Base-by-base conservation (phyloP, 2,329 filamentous ascomycete genomes). In the Alternaria sp. region DNA sequence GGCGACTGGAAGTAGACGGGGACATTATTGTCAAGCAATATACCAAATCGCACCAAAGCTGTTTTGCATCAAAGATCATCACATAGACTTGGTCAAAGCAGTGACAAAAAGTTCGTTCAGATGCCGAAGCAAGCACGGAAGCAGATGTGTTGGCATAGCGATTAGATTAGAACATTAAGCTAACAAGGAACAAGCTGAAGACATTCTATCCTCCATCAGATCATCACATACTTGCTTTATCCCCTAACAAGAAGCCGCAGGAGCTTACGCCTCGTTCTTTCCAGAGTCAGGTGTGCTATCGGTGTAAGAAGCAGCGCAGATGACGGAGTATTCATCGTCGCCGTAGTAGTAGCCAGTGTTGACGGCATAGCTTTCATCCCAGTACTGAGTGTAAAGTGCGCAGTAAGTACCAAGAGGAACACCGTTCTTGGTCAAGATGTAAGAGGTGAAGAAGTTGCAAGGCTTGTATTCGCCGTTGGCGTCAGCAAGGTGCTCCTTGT, bases 391-490 rank as follows among this genome's bases (percentile, higher is more conserved):
- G 62, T 76, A 74, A 19, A 73, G 47, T 50, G 66, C 62, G 59
- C 79, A 81, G 68, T 80, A 80, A 28, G 77, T 77, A n/a, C 78
- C 79, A 47, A 80, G 72, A 3, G 79, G 77, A 25, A 74, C 60
- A 15, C 71, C 73, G 55, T 78, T 77, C 57, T 77, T 73, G 28
- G 67, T 71, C 15, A 81, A 67, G n/a, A 81, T 73, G 56, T 81
- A 81, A 11, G 75, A 72, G 32, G 77, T 78, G 66, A 75, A 79
- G 69, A 80, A 80, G 65, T 79, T 80, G 73, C 79, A 81, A 40
- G 77, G 65, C 57, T 70, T 71, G 57, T 78, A 79, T 10, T 68
- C 70, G 17, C 74, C 75, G 21, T 71, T 67, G 8, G 65, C 11
- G 10, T 69, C 62, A 47, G 73, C 73, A 30, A 69, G 59, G 60